Evolutionary conservation across 176 grass and related monocot species (phyloP).

Genomic region (Triticum urartu): DNA sequence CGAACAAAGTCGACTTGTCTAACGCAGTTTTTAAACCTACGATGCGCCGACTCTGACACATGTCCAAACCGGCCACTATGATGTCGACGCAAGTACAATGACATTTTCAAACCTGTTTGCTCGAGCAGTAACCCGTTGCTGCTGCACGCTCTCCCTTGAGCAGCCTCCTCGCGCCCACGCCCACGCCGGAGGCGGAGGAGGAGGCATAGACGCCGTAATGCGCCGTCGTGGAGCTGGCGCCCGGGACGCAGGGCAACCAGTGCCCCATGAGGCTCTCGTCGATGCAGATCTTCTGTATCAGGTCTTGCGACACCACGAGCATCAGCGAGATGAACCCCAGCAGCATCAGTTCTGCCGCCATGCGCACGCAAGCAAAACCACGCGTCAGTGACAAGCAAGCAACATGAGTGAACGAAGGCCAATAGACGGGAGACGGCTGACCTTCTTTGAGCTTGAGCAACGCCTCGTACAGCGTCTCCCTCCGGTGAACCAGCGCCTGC

Average conservation of each 20-base stretch:
- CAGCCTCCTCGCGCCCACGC: constrained; percentile 32
- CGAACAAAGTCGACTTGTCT: background rate
- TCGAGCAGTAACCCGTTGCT: constrained; percentile 27
- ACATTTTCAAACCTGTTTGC: background rate
- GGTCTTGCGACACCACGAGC: constrained; percentile 52
- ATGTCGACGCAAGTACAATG: background rate
- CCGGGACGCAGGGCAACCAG: constrained; percentile 46
- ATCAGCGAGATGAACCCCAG: constrained; percentile 83
- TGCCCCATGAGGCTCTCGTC: constrained; percentile 43
- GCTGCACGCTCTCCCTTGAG: constrained; percentile 3
- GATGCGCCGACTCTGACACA: background rate
- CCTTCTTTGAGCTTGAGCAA: constrained; percentile 89
- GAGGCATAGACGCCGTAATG: background rate
- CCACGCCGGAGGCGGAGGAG: background rate
- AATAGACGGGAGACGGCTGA: background rate
- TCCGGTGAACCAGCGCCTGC: constrained; percentile 43
- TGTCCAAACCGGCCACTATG: background rate
- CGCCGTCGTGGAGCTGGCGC: background rate
- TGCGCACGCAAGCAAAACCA: background rate
- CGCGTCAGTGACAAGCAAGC: background rate
- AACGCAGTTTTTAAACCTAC: constrained; percentile 5
- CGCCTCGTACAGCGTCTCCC: constrained; percentile 64
- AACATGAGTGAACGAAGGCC: background rate
- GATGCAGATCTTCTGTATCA: constrained; percentile 64
- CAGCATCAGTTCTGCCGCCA: constrained; percentile 70